Percentiles rank a stretch among this genome's conserved stretches.
These are phyloP conservation scores for Scytalidium sp. DNA, from an alignment of 2,329 filamentous ascomycete genomes.

Conservation along the genomic window DNA sequence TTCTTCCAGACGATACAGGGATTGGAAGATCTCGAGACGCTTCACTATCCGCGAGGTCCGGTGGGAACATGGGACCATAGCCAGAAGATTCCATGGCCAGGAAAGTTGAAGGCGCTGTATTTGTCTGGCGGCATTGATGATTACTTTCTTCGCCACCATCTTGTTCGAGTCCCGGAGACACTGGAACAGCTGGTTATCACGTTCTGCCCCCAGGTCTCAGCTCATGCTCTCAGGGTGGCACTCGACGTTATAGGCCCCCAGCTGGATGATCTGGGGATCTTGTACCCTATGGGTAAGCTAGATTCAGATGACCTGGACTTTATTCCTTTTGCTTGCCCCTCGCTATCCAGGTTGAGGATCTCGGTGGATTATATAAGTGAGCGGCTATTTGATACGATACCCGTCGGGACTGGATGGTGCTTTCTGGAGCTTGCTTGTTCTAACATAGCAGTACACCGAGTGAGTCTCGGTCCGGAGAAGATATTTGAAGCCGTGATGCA, in stretches of 20 bases:
- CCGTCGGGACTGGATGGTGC: constrained; percentile 17
- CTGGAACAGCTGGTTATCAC: constrained; percentile 27
- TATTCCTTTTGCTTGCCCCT: constrained; percentile 20
- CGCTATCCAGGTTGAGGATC: constrained; percentile 22
- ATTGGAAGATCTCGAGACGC: constrained; percentile 23
- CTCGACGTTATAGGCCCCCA: constrained; percentile 20
- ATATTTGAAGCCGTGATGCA: constrained; percentile 26
- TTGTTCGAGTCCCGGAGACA: constrained; percentile 15
- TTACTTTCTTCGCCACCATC: constrained; percentile 21
- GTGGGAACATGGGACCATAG: constrained; percentile 11
- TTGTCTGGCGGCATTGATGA: constrained; percentile 28
- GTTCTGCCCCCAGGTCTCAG: constrained; percentile 25
- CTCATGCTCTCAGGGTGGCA: constrained; percentile 13
- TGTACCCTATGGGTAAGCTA: constrained; percentile 27
- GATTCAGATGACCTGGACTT: constrained; percentile 17
- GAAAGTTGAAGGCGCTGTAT: constrained; percentile 25
- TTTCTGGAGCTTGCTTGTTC: constrained; percentile 31
- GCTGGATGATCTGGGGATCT: constrained; percentile 27
- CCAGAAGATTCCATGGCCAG: constrained; percentile 24
- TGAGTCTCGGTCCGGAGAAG: constrained; percentile 15
- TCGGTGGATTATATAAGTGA: constrained; percentile 28
- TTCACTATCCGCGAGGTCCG: constrained; percentile 29
- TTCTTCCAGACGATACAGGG: constrained; percentile 27
- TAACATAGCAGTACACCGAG: constrained; percentile 19
- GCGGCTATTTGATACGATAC: constrained; percentile 16